Conservation (phyloP, 2,329 filamentous ascomycete genomes). For the Fusarium liriodendri region DNA sequence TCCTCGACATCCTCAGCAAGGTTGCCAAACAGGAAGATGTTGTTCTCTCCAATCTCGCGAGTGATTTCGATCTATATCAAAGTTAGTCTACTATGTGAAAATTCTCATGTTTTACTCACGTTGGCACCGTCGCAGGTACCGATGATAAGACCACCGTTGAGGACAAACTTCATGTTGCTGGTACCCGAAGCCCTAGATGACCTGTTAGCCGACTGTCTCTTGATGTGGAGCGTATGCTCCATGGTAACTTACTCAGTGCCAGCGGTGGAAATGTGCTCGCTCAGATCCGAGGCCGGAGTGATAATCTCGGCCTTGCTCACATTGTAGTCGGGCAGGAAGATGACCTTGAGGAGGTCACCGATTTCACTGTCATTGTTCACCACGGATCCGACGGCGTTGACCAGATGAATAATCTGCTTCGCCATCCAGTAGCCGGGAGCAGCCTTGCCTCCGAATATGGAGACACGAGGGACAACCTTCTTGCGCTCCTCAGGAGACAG, state of each 20-base stretch:
- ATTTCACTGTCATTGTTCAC: constrained; percentile 94
- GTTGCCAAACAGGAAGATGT: constrained; percentile 98
- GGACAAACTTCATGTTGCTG: constrained; percentile 99
- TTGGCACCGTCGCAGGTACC: constrained; percentile 98
- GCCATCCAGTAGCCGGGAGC: constrained; percentile 99
- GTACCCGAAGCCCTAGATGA: constrained; percentile 74
- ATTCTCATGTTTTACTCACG: constrained; percentile 63
- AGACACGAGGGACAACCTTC: constrained; percentile 88
- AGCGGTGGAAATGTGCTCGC: constrained; percentile 98
- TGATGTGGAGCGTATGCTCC: not conserved
- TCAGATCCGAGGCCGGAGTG: constrained; percentile 91
- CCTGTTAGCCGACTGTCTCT: constrained; percentile 7
- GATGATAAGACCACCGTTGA: constrained; percentile 97
- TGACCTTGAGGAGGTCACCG: constrained; percentile 93
- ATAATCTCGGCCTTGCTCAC: constrained; percentile 99
- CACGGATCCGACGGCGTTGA: constrained; percentile 90
- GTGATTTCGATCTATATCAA: constrained; percentile 85
- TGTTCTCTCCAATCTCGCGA: constrained; percentile 93
- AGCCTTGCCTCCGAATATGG: constrained; percentile 97
- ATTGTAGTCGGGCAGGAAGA: constrained; percentile 98
- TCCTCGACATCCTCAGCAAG: constrained; percentile 97
- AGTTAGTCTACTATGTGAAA: constrained; percentile 6
- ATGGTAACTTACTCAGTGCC: constrained; percentile 78
- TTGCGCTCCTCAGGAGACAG: constrained; percentile 86
- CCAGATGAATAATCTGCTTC: constrained; percentile 96